These are phyloP conservation scores for Fusarium multiceps DNA, from an alignment of 2,329 filamentous ascomycete genomes.

Conservation along the genomic window DNA sequence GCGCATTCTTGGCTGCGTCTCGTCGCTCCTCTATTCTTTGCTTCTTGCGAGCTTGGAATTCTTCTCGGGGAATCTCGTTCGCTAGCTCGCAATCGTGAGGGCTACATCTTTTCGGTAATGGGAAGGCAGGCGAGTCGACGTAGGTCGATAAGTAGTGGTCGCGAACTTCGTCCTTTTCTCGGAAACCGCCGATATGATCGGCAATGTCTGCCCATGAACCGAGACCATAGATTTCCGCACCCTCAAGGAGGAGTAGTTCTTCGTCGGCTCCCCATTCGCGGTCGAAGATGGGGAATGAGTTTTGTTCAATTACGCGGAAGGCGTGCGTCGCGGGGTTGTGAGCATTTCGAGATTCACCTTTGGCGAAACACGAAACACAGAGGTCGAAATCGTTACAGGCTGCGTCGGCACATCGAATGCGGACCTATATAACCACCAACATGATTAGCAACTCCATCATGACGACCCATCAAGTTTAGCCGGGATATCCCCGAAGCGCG, in stretches of 20 bases:
- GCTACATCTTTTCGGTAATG: conserved; percentile 86
- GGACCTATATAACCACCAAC: conserved; percentile 69
- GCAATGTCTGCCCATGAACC: conserved; percentile 98
- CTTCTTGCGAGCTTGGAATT: conserved; percentile 95
- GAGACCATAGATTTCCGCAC: conserved; percentile 93
- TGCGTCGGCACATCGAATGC: conserved; percentile 88
- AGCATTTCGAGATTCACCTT: conserved; percentile 81
- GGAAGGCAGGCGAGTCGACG: conserved; percentile 84
- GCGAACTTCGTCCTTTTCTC: conserved; percentile 93
- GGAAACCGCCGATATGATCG: conserved; percentile 95
- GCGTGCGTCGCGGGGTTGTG: conserved; percentile 89
- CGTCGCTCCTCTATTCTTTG: conserved; percentile 91
- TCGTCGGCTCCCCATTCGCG: conserved; percentile 97
- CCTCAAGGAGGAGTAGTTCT: conserved; percentile 91
- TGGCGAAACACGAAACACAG: conserved; percentile 93
- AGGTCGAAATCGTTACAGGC: conserved; percentile 95
- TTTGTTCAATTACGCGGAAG: conserved; percentile 96
- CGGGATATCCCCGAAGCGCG: conserved; percentile 43
- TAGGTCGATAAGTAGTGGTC: conserved; percentile 94
- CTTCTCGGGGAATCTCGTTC: conserved; percentile 84
- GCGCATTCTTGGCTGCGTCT: conserved; percentile 84
- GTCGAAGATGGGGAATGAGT: conserved; percentile 96
- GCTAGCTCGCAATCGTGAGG: conserved; percentile 83
- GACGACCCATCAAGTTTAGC: conserved; percentile 38
- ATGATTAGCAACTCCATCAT: conserved; percentile 41